Base-by-base conservation (phyloP, 371 early-diverging fungal species). In the Zychaea mexicana region DNA sequence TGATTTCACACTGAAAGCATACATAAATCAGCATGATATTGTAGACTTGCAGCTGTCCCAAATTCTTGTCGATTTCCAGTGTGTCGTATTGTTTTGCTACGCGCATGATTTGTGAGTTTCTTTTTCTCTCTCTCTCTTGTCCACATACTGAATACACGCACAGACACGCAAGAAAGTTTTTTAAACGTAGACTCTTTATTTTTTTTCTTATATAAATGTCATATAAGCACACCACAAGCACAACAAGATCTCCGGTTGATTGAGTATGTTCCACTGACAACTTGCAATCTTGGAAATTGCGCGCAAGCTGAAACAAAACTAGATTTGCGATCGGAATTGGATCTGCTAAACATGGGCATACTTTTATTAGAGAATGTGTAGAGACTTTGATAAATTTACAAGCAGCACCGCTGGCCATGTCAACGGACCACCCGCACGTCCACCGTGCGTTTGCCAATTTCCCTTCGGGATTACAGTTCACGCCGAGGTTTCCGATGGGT, bases 21-120 rank as follows among this genome's bases (percentile, higher is more conserved):
- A 24, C n/a, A 49, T 24, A 0, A 10, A 30, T 22, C 22, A 58
- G 1, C 12, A 39, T 12, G 59, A 27, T 9, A 58, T 45, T 26
- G 26, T 45, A 7, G 19, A 58, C 24, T 3, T 58, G 19, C 36
- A 26, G 22, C 36, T 42, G 4, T 36, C 59, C n/a, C 15, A 42
- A 22, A 22, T 58, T 8, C 26, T 58, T 17, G 17, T 9, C 22
- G 42, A 19, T 2, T 39, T 28, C 19, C 5, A 28, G 45, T 58
- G 21, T 42, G 24, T 38, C 8, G 42, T 58, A 2, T 42, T 58
- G 5, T 58, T 58, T 42, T 60, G 39, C 19, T 60, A 60, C 27
- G 32, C 28, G 12, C 13, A 45, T 15, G 52, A 60, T 10, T 60
- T 60, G 52, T 60, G 28, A 49, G 52, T 47, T 28, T 46, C n/a